Conservation (phyloP, 306 rosid species). For the Pyrus communis region DNA sequence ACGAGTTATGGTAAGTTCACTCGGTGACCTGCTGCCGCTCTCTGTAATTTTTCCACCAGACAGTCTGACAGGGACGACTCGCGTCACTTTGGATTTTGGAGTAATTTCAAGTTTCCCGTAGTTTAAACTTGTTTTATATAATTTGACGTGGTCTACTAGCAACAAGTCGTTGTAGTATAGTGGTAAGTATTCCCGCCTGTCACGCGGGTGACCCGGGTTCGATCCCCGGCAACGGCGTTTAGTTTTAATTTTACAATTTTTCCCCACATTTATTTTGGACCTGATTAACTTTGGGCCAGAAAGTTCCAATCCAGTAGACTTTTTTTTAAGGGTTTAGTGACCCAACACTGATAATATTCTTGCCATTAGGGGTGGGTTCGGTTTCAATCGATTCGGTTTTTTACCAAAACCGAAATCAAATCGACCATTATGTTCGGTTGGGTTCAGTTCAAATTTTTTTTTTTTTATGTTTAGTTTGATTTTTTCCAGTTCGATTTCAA, state of each 20-base stretch:
- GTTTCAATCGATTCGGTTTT: too few relatives aligned
- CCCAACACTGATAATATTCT: too few relatives aligned
- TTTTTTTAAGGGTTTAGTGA: neutral
- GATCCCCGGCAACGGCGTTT: constrained; percentile 31
- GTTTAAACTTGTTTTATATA: neutral
- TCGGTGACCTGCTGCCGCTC: constrained; percentile 6
- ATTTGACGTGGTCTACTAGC: fast-evolving
- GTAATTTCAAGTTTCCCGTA: neutral
- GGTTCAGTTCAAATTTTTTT: too few relatives aligned
- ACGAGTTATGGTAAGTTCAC: neutral
- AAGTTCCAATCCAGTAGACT: neutral
- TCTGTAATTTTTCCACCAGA: neutral
- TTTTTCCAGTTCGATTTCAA: too few relatives aligned
- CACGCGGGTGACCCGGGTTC: constrained; percentile 66
- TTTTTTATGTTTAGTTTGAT: too few relatives aligned
- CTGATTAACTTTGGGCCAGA: neutral
- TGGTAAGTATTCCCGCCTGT: constrained; percentile 63
- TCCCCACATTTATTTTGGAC: neutral
- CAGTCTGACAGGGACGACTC: neutral
- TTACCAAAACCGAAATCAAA: too few relatives aligned
- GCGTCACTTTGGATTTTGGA: neutral
- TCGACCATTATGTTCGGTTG: too few relatives aligned
- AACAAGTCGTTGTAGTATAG: constrained; percentile 61
- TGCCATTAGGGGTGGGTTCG: too few relatives aligned
- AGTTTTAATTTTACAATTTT: neutral